Conservation (phyloP, 495 filamentous ascomycete species). For the Penicillium roqueforti region DNA sequence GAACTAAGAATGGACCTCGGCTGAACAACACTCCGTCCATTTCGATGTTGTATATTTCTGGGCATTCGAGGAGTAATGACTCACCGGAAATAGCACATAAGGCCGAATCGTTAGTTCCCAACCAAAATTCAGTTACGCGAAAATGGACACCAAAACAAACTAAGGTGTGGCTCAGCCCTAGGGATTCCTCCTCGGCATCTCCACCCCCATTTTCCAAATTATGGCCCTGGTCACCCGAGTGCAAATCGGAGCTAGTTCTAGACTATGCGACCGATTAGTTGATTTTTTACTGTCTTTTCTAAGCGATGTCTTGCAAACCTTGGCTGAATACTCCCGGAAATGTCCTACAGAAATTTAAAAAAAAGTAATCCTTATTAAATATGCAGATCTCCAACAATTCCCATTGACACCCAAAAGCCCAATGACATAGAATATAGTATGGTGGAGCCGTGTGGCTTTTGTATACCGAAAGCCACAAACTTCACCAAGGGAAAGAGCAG, state of each 20-base stretch:
- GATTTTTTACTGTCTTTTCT: background rate
- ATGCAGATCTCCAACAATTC: background rate
- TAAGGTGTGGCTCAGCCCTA: constrained; percentile 29
- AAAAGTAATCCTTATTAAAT: background rate
- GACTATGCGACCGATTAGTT: background rate
- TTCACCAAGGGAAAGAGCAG: constrained; percentile 1
- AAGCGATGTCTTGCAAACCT: background rate
- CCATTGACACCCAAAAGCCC: constrained; percentile 3
- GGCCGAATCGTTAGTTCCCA: constrained; percentile 2
- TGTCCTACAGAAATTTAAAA: background rate
- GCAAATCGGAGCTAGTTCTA: constrained; percentile 8
- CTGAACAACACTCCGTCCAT: background rate
- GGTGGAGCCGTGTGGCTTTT: constrained; percentile 5
- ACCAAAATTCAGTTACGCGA: background rate
- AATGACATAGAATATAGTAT: background rate
- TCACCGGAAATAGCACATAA: constrained; percentile 1
- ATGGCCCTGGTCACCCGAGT: constrained; percentile 14
- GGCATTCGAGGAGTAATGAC: background rate
- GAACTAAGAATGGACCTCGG: background rate
- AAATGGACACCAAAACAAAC: constrained; percentile 1
- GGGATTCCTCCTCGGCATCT: constrained; percentile 2
- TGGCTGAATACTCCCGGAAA: background rate
- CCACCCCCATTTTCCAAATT: constrained; percentile 15
- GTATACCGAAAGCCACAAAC: constrained; percentile 7
- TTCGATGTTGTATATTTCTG: background rate